These are phyloP conservation scores for Neocallimastix lanati DNA, from an alignment of 192 early-diverging fungal genomes.

Conservation along the genomic window DNA sequence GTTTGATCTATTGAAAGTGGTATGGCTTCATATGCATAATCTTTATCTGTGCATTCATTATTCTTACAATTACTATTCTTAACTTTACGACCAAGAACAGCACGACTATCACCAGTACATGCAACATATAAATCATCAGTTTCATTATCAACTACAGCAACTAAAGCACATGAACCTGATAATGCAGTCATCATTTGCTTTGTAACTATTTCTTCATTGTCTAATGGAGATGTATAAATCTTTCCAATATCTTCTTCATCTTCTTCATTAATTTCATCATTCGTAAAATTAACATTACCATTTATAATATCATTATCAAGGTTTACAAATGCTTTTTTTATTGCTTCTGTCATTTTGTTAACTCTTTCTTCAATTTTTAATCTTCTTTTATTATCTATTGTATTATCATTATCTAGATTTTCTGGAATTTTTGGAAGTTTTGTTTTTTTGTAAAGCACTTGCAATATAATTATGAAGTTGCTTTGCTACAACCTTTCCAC, in stretches of 20 bases:
- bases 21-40: slow-evolving; percentile 25
- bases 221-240: neutral
- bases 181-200: neutral
- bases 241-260: neutral
- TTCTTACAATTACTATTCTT: neutral
- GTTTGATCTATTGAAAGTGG: slow-evolving; percentile 47
- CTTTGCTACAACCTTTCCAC: neutral
- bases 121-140: slow-evolving; percentile 1
- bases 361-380: neutral
- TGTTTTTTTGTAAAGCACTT: neutral
- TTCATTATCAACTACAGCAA: neutral
- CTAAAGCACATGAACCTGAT: neutral
- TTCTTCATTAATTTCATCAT: neutral
- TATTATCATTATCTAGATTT: neutral
- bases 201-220: neutral
- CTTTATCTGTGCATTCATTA: slow-evolving; percentile 8
- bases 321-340: neutral
- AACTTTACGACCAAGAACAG: neutral
- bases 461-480: neutral
- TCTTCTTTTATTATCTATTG: neutral
- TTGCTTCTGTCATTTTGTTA: neutral
- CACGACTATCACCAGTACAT: neutral
- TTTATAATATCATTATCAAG: neutral
- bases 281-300: neutral
- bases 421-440: neutral